A percentile compares a stretch with the other conserved stretches of the same genome.
These are phyloP conservation scores for Penicillium arizonense DNA, from an alignment of 495 filamentous ascomycete species.

Conservation along the genomic window DNA sequence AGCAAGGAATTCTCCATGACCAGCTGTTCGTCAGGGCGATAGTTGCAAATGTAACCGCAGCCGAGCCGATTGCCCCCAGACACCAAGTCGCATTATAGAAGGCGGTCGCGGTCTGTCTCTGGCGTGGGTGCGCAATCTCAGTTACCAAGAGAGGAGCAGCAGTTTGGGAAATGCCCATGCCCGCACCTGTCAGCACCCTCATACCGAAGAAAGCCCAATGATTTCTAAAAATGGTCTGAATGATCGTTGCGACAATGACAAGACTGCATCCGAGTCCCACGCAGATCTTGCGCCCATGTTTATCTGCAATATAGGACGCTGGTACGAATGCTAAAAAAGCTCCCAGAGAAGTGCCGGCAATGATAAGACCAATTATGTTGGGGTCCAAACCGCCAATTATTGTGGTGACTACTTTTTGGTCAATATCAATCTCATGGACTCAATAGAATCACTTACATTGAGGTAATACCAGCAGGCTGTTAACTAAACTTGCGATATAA, in stretches of 20 bases:
- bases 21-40: slow-evolving; percentile 14
- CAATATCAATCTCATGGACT: background rate
- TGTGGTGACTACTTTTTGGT: slow-evolving; percentile 8
- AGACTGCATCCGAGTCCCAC: slow-evolving; percentile 14
- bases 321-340: slow-evolving; percentile 22
- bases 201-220: slow-evolving; percentile 26
- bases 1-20: slow-evolving; percentile 24
- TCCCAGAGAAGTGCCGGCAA: slow-evolving; percentile 23
- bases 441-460: slow-evolving; percentile 15
- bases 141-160: slow-evolving; percentile 23
- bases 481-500: slow-evolving; percentile 27
- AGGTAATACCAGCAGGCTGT: slow-evolving; percentile 24
- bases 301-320: slow-evolving; percentile 24
- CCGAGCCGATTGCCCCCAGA: slow-evolving; percentile 20
- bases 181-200: slow-evolving; percentile 19
- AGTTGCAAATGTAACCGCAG: slow-evolving; percentile 17
- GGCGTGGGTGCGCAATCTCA: slow-evolving; percentile 24
- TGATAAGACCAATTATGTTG: slow-evolving; percentile 24
- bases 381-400: slow-evolving; percentile 19
- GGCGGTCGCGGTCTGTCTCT: slow-evolving; percentile 25
- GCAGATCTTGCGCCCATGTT: slow-evolving; percentile 17
- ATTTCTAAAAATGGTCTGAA: slow-evolving; percentile 10
- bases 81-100: slow-evolving; percentile 24
- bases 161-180: slow-evolving; percentile 21
- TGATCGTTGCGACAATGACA: slow-evolving; percentile 14